phyloP scores from a whole-genome alignment of 345 rosid genomes.

The Salix purpurea region DNA sequence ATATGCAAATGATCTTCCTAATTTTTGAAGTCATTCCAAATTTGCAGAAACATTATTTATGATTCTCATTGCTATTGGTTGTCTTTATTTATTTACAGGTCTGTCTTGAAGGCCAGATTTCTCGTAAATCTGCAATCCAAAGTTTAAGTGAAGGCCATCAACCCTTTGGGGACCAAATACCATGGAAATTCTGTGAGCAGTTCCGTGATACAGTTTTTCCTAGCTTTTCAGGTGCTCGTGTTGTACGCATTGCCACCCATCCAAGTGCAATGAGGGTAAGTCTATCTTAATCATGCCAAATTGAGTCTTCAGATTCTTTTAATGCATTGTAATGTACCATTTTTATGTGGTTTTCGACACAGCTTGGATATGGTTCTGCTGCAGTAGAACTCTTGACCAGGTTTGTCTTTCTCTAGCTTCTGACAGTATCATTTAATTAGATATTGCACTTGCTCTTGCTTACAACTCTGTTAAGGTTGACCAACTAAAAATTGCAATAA shows the following conservation, averaged over 20 bases:
- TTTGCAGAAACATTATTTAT: not conserved
- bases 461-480: not conserved
- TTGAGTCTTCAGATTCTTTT: conserved; percentile 14
- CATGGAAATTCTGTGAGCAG: conserved; percentile 96
- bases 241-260: conserved; percentile 96
- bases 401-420: conserved; percentile 34
- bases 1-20: not conserved
- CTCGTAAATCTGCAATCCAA: conserved; percentile 67
- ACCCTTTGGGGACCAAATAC: conserved; percentile 95
- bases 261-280: conserved; percentile 92
- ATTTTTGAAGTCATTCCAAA: not conserved
- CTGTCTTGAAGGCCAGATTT: conserved; percentile 87
- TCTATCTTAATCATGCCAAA: not conserved
- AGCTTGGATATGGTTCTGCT: conserved; percentile 97
- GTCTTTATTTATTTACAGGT: conserved; percentile 38
- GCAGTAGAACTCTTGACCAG: conserved; percentile 85
- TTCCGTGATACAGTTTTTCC: conserved; percentile 81
- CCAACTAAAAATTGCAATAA: not conserved
- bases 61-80: not conserved
- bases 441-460: not conserved
- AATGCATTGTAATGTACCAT: conserved; percentile 14
- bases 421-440: not conserved
- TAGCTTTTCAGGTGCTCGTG: conserved; percentile 90
- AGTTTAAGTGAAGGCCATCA: conserved; percentile 77
- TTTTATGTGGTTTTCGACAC: conserved; percentile 18